Evolutionary conservation across 2,329 filamentous ascomycete species (phyloP).

Genomic region (Incumbomyces lentus): DNA sequence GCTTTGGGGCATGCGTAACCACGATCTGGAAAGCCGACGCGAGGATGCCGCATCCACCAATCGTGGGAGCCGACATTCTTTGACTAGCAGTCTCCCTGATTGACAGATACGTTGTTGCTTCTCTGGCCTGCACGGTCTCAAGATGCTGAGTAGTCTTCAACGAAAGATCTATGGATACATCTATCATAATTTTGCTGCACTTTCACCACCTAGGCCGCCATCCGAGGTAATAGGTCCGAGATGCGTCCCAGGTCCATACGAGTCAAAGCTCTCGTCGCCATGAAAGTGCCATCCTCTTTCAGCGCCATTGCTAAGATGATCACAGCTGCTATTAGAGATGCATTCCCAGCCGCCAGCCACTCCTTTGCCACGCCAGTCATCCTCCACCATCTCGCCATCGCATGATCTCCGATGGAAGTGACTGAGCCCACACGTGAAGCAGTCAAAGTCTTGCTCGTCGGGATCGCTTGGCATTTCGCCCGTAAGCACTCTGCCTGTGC

Average conservation of each 20-base stretch:
- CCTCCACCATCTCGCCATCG: constrained; percentile 20
- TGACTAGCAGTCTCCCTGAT: no score
- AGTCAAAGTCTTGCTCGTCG: constrained; percentile 67
- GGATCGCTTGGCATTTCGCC: constrained; percentile 62
- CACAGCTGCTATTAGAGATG: constrained; percentile 71
- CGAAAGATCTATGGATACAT: no score
- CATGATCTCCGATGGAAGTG: constrained; percentile 46
- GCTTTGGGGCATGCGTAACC: no score
- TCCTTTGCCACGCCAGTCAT: constrained; percentile 20
- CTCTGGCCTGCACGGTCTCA: no score
- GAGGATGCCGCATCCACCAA: no score
- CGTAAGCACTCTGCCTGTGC: constrained; percentile 71
- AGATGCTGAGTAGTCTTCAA: no score
- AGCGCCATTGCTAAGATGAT: constrained; percentile 65
- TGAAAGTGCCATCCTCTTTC: constrained; percentile 67
- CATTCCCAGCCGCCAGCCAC: constrained; percentile 73
- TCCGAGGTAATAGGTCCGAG: constrained; percentile 19
- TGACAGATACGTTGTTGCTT: no score
- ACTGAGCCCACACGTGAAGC: constrained; percentile 73
- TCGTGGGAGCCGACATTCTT: no score
- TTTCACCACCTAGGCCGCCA: constrained; percentile 7
- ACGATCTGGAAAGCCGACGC: no score
- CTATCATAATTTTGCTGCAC: constrained; percentile 4
- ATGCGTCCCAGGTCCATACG: constrained; percentile 20
- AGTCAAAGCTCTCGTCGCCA: constrained; percentile 37